These are phyloP conservation scores for Prunus yedoensis DNA, from an alignment of 331 rosid species.

Conservation along the genomic window DNA sequence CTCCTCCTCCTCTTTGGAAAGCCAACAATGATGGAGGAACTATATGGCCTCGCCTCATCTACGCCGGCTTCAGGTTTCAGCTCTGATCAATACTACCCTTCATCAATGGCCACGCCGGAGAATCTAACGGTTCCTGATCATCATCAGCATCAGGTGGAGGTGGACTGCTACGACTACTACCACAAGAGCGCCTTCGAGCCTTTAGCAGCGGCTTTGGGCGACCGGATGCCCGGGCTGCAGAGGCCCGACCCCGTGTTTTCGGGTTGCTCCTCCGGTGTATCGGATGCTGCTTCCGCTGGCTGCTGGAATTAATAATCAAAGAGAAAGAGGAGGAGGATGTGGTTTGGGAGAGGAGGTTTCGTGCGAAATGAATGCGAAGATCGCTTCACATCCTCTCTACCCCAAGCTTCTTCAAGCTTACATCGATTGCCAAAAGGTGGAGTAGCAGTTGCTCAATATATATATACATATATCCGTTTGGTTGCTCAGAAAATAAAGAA, in stretches of 20 bases:
- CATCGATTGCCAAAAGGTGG: constrained; percentile 77
- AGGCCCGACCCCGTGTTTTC: constrained; percentile 28
- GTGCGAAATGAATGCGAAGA: constrained; percentile 39
- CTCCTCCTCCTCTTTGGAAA: not conserved
- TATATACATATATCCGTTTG: constrained; percentile 2
- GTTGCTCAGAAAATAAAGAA: constrained; percentile 10
- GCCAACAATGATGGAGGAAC: constrained; percentile 31
- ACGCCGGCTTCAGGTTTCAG: constrained; percentile 11
- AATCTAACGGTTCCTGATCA: not conserved
- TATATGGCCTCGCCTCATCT: constrained; percentile 25
- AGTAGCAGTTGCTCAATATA: not conserved
- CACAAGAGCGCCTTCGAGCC: constrained; percentile 7
- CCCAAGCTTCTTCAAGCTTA: constrained; percentile 62
- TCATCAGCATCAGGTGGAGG: not conserved
- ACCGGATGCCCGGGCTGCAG: constrained; percentile 15
- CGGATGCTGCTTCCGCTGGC: constrained; percentile 33
- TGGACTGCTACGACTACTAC: not conserved
- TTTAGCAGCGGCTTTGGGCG: not conserved
- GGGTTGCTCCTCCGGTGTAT: constrained; percentile 31
- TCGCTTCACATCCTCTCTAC: constrained; percentile 77
- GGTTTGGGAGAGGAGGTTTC: constrained; percentile 29
- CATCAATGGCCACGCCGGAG: constrained; percentile 18
- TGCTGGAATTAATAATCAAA: constrained; percentile 14
- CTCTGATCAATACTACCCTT: constrained; percentile 21
- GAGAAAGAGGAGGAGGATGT: constrained; percentile 5